Percentiles rank a stretch among this genome's conserved stretches.
Conservation (phyloP, 352 stramenopile species). For the Pythium rhizo-oryzae region DNA sequence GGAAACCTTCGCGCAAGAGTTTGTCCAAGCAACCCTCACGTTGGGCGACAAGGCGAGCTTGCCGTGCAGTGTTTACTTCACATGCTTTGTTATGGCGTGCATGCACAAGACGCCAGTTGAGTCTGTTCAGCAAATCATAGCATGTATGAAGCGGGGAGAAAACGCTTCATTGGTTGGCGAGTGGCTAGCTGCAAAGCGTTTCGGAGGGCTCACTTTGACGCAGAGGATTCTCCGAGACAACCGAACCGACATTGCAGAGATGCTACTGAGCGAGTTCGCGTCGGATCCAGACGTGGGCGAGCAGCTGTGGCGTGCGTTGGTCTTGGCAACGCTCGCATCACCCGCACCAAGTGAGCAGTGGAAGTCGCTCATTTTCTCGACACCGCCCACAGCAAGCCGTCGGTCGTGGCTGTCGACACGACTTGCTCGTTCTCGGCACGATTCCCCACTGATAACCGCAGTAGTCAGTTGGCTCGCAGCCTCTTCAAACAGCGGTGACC, state of each 20-base stretch:
- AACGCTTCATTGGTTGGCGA: background rate
- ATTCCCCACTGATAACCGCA: background rate
- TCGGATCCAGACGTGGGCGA: background rate
- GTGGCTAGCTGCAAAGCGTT: background rate
- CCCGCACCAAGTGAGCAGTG: background rate
- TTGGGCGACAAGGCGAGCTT: background rate
- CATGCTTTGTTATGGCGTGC: background rate
- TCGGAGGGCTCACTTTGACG: background rate
- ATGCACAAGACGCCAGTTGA: background rate
- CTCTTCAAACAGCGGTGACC: background rate
- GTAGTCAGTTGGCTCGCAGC: background rate
- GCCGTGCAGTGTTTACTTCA: background rate
- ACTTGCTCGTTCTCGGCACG: background rate
- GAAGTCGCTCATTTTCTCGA: background rate
- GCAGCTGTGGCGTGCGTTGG: background rate
- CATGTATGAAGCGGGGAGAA: background rate
- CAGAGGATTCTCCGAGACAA: slow-evolving; percentile 5
- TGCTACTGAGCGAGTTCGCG: background rate
- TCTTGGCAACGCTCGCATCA: background rate
- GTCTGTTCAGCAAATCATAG: background rate
- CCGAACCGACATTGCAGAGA: slow-evolving; percentile 4
- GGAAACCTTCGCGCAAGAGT: background rate
- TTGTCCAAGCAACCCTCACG: background rate
- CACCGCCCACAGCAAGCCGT: background rate
- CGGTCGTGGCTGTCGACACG: background rate